Percentiles rank a stretch among this genome's conserved stretches.
phyloP scores from a whole-genome alignment of 495 filamentous ascomycete genomes.

The Aspergillus nidulans region DNA sequence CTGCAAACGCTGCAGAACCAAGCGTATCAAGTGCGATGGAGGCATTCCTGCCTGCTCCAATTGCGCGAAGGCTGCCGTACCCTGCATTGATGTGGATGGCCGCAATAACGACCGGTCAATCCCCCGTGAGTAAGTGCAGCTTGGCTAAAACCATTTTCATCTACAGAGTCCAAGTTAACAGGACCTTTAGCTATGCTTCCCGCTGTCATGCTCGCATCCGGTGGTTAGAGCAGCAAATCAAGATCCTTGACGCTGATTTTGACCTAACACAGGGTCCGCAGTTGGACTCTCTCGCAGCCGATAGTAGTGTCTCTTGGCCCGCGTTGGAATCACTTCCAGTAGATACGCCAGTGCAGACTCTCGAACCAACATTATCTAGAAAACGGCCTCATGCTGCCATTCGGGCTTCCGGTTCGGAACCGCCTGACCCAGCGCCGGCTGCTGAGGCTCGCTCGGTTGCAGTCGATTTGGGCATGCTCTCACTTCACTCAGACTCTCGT shows the following conservation, averaged over 20 bases:
- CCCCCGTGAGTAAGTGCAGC: slow-evolving; percentile 16
- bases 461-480: slow-evolving; percentile 24
- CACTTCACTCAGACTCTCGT: slow-evolving; percentile 23
- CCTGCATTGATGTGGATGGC: slow-evolving; percentile 21
- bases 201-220: slow-evolving; percentile 20
- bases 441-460: slow-evolving; percentile 24
- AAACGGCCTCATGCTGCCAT: slow-evolving; percentile 19
- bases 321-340: neutral
- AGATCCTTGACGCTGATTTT: slow-evolving; percentile 14
- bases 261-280: slow-evolving; percentile 17
- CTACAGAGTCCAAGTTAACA: neutral
- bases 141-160: neutral
- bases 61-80: slow-evolving; percentile 21
- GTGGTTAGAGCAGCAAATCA: slow-evolving; percentile 21
- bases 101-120: slow-evolving; percentile 23
- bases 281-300: neutral
- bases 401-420: slow-evolving; percentile 11
- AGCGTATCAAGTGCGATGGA: slow-evolving; percentile 19
- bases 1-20: neutral
- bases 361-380: neutral
- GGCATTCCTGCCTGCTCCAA: slow-evolving; percentile 23
- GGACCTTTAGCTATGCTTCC: slow-evolving; percentile 6
- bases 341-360: neutral
- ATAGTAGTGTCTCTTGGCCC: neutral
- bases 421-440: neutral